A percentile compares a stretch with the other conserved stretches of the same genome.
Conservation (phyloP, 2,329 filamentous ascomycete genomes). For the Pseudogymnoascus sp. region DNA sequence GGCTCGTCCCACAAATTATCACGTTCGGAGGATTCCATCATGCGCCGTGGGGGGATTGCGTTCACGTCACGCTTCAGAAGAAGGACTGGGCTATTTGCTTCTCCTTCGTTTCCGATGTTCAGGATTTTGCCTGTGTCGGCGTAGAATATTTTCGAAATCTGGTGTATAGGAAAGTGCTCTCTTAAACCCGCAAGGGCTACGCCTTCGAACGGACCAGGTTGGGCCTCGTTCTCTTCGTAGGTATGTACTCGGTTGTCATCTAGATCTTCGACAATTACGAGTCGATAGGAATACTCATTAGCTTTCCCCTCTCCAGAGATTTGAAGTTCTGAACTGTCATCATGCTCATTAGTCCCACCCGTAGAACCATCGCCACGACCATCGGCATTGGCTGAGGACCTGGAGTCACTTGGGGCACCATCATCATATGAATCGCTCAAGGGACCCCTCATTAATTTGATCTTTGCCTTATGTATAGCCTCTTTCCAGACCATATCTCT, state of each 20-base stretch:
- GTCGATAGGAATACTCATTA: constrained; percentile 60
- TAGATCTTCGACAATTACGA: constrained; percentile 62
- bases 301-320: constrained; percentile 21
- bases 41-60: constrained; percentile 57
- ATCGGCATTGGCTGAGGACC: constrained; percentile 10
- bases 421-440: neutral
- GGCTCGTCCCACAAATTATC: constrained; percentile 21
- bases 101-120: constrained; percentile 59
- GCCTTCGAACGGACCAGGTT: constrained; percentile 49
- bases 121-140: constrained; percentile 68
- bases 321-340: constrained; percentile 4
- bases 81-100: constrained; percentile 60
- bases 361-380: constrained; percentile 24
- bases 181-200: constrained; percentile 55
- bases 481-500: constrained; percentile 75
- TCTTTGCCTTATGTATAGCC: constrained; percentile 83
- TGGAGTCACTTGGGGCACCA: neutral
- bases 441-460: constrained; percentile 50
- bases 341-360: neutral
- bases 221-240: constrained; percentile 50
- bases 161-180: constrained; percentile 60
- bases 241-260: constrained; percentile 63
- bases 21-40: constrained; percentile 46
- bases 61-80: constrained; percentile 60
- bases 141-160: constrained; percentile 71